phyloP scores from a whole-genome alignment of 2,329 filamentous ascomycete species.

The Cladophialophora exuberans region DNA sequence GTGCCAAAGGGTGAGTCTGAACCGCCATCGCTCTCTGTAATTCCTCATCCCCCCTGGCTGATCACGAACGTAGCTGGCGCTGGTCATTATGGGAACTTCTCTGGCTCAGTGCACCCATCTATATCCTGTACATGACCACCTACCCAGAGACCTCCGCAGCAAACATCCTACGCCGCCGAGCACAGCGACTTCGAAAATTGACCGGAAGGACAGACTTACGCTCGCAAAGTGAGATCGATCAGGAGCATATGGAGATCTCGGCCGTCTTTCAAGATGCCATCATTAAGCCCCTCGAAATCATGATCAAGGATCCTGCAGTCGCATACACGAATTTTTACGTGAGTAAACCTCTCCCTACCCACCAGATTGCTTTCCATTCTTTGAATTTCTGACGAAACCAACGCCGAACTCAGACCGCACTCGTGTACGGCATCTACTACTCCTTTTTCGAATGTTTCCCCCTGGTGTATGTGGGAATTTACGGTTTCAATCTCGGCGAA shows the following conservation, averaged over 20 bases:
- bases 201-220: constrained; percentile 60
- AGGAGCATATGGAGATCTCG: constrained; percentile 53
- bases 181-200: constrained; percentile 61
- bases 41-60: not conserved
- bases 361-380: not conserved
- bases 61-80: constrained; percentile 51
- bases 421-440: constrained; percentile 56
- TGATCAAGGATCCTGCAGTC: constrained; percentile 63
- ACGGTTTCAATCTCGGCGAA: constrained; percentile 62
- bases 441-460: constrained; percentile 68
- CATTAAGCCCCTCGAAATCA: constrained; percentile 64
- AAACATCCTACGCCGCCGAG: constrained; percentile 65
- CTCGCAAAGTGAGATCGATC: constrained; percentile 67
- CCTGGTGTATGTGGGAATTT: constrained; percentile 61
- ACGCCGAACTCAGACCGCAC: constrained; percentile 47
- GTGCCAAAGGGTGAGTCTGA: constrained; percentile 44
- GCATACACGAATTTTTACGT: constrained; percentile 65
- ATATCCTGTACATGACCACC: constrained; percentile 62
- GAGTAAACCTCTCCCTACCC: not conserved
- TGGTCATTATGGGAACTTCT: constrained; percentile 64
- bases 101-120: constrained; percentile 62
- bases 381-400: not conserved
- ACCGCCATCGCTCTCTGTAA: not conserved
- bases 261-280: constrained; percentile 56
- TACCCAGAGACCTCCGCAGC: constrained; percentile 66